phyloP scores from a whole-genome alignment of 495 filamentous ascomycete genomes.

The Penicillium pulvis region DNA sequence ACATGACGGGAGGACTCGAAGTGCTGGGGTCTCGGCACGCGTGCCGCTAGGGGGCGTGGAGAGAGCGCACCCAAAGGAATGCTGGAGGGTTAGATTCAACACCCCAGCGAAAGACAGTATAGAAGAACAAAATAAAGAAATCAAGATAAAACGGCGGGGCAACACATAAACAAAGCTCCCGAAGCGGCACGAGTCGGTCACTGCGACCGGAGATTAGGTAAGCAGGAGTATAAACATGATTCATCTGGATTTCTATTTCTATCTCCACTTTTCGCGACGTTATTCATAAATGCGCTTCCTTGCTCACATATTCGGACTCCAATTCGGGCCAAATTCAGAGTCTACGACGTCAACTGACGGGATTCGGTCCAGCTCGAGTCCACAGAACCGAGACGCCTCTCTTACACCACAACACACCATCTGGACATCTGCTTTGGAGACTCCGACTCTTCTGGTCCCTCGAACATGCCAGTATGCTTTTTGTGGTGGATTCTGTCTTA shows the following conservation, averaged over 20 bases:
- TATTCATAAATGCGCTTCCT: background rate
- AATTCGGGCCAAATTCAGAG: conserved; percentile 1
- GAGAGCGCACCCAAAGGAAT: conserved; percentile 28
- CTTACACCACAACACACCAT: conserved; percentile 28
- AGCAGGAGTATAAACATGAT: background rate
- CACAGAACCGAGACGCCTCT: conserved; percentile 19
- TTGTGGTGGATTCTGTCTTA: conserved; percentile 51
- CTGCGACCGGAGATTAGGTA: conserved; percentile 5
- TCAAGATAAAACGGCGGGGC: conserved; percentile 28
- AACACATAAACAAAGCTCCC: conserved; percentile 43
- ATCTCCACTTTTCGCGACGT: background rate
- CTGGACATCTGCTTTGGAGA: conserved; percentile 46
- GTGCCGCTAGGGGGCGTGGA: conserved; percentile 29
- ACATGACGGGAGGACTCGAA: conserved; percentile 26
- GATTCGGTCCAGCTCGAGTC: conserved; percentile 12
- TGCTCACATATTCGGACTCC: background rate
- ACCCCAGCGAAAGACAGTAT: background rate
- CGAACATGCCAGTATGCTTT: conserved; percentile 55
- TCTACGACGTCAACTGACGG: conserved; percentile 13
- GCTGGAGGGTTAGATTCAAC: conserved; percentile 7
- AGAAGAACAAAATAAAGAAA: conserved; percentile 8
- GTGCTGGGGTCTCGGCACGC: conserved; percentile 29
- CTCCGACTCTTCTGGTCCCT: conserved; percentile 45
- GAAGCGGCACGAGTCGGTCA: conserved; percentile 7
- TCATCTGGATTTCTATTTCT: background rate